These are phyloP conservation scores for Clathrospora elynae DNA, from an alignment of 2,329 filamentous ascomycete species.

Conservation along the genomic window DNA sequence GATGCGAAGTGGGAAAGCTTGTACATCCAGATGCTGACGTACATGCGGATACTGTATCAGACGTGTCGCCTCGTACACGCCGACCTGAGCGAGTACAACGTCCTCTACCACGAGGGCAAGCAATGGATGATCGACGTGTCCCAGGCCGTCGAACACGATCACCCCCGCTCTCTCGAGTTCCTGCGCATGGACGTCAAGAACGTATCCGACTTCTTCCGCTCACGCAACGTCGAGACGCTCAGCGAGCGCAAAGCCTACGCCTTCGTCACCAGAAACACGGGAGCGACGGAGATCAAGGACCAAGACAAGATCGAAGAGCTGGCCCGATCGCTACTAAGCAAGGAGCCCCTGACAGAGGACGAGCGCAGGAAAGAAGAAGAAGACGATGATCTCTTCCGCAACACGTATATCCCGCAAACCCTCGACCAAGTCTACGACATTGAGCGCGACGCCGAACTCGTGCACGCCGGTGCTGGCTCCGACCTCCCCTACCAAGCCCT, in stretches of 20 bases:
- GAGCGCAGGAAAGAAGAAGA: slow-evolving; percentile 67
- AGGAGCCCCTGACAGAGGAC: slow-evolving; percentile 55
- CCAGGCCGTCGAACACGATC: slow-evolving; percentile 95
- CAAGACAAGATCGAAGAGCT: slow-evolving; percentile 64
- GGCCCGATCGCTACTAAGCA: slow-evolving; percentile 70
- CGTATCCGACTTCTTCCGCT: slow-evolving; percentile 86
- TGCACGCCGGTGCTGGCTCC: slow-evolving; percentile 73
- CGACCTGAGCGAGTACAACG: slow-evolving; percentile 97
- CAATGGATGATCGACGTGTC: slow-evolving; percentile 97
- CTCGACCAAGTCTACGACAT: slow-evolving; percentile 96
- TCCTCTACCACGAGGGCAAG: slow-evolving; percentile 81
- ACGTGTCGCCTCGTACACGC: slow-evolving; percentile 90
- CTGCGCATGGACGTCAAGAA: slow-evolving; percentile 99
- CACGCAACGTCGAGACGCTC: slow-evolving; percentile 81
- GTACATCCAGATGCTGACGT: slow-evolving; percentile 81
- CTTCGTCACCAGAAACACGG: slow-evolving; percentile 73
- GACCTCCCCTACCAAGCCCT: slow-evolving; percentile 86
- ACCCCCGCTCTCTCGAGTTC: slow-evolving; percentile 90
- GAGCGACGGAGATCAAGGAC: slow-evolving; percentile 58
- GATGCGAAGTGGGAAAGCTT: slow-evolving; percentile 75
- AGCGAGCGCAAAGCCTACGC: slow-evolving; percentile 80
- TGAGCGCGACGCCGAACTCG: slow-evolving; percentile 82
- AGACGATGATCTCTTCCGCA: slow-evolving; percentile 89
- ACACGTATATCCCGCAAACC: slow-evolving; percentile 96
- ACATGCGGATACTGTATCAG: slow-evolving; percentile 94